These are phyloP conservation scores for Cryptococcus sp. DNA, from an alignment of 1,284 basidiomycete genomes.

Conservation along the genomic window DNA sequence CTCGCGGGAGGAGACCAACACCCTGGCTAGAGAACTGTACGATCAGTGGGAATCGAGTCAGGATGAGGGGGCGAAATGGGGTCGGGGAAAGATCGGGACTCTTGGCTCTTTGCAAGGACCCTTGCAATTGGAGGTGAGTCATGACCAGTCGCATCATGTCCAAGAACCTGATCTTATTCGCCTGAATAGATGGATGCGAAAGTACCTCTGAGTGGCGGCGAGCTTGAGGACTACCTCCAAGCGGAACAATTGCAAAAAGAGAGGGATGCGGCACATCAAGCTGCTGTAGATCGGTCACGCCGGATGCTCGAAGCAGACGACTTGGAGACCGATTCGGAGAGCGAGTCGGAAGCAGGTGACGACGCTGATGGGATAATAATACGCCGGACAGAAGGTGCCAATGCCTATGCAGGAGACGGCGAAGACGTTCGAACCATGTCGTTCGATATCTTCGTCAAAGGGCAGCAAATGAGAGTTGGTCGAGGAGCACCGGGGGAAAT, in stretches of 20 bases:
- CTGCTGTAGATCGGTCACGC: slow-evolving; percentile 76
- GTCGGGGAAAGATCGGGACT: slow-evolving; percentile 81
- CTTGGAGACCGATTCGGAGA: slow-evolving; percentile 62
- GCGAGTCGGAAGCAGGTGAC: slow-evolving; percentile 65
- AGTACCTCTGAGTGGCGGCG: slow-evolving; percentile 79
- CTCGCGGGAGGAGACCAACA: slow-evolving; percentile 72
- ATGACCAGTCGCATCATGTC: not conserved
- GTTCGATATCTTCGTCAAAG: slow-evolving; percentile 96
- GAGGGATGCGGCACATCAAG: slow-evolving; percentile 82
- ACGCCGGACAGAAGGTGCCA: slow-evolving; percentile 35
- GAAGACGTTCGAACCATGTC: slow-evolving; percentile 60
- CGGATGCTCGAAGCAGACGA: slow-evolving; percentile 81
- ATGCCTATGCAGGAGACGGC: slow-evolving; percentile 47
- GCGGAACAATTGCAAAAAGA: slow-evolving; percentile 80
- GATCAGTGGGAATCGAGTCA: slow-evolving; percentile 83
- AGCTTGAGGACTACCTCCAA: slow-evolving; percentile 78
- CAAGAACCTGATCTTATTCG: slow-evolving; percentile 3
- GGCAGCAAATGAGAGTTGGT: slow-evolving; percentile 75
- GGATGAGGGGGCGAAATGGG: slow-evolving; percentile 67
- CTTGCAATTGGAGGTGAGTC: slow-evolving; percentile 65
- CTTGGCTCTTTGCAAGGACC: slow-evolving; percentile 73
- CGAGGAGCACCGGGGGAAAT: slow-evolving; percentile 51
- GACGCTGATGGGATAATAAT: slow-evolving; percentile 66
- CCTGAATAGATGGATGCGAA: slow-evolving; percentile 74
- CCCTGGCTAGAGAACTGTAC: slow-evolving; percentile 76